phyloP scores from a whole-genome alignment of 768 basidiomycete genomes.

The Xerocomellus intermedius region DNA sequence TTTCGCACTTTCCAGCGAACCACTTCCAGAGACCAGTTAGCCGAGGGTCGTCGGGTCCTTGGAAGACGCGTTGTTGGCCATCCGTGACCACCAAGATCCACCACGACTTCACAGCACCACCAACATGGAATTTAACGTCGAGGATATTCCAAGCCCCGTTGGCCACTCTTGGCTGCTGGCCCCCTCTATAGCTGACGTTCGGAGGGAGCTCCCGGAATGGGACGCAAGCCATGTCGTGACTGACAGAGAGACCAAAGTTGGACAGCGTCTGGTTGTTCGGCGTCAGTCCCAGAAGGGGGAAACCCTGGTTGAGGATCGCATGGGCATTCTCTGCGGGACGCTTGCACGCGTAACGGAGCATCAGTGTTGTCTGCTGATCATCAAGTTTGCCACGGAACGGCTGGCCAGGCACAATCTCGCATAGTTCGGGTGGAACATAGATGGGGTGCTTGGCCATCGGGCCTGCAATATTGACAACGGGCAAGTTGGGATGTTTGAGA shows the following conservation, averaged over 20 bases:
- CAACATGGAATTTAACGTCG: constrained; percentile 63
- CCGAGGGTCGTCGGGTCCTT: constrained; percentile 31
- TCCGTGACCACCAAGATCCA: constrained; percentile 67
- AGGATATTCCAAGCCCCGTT: constrained; percentile 80
- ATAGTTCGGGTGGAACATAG: constrained; percentile 68
- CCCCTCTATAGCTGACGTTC: constrained; percentile 50
- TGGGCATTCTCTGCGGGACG: constrained; percentile 58
- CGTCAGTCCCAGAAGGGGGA: constrained; percentile 52
- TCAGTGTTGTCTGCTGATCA: constrained; percentile 58
- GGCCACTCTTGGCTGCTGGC: constrained; percentile 39
- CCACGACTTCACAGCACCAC: constrained; percentile 55
- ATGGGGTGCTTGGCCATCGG: constrained; percentile 27
- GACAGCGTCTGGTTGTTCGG: constrained; percentile 38
- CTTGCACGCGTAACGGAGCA: constrained; percentile 71
- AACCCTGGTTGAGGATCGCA: constrained; percentile 56
- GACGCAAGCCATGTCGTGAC: constrained; percentile 55
- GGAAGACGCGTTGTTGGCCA: constrained; percentile 35
- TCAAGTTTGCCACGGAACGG: constrained; percentile 60
- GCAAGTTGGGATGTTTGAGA: constrained; percentile 49
- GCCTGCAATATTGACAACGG: constrained; percentile 54
- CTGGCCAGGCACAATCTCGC: constrained; percentile 58
- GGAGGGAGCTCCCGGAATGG: constrained; percentile 65
- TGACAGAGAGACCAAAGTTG: constrained; percentile 61
- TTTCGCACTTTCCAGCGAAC: constrained; percentile 54
- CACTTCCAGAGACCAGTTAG: constrained; percentile 46